These are phyloP conservation scores for Narthecium ossifragum DNA, from an alignment of 106 monocot species.

Conservation along the genomic window DNA sequence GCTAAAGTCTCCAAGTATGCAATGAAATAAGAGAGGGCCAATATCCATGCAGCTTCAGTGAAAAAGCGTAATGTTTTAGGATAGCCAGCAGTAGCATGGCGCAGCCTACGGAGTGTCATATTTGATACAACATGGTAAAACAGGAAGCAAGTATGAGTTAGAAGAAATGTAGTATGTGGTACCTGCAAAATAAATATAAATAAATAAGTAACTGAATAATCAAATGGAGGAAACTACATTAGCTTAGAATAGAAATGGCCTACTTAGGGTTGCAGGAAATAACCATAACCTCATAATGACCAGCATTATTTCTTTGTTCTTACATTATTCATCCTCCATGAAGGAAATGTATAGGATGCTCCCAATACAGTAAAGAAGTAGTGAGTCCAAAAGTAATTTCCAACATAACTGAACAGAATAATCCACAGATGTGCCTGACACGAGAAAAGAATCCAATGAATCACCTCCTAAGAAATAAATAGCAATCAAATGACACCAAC, in stretches of 20 bases:
- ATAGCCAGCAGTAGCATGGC: slow-evolving; percentile 52
- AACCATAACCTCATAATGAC: neutral
- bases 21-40: slow-evolving; percentile 86
- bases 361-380: slow-evolving; percentile 97
- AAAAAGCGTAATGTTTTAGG: slow-evolving; percentile 45
- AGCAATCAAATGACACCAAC: neutral
- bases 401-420: slow-evolving; percentile 92
- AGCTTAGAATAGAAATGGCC: too few relatives aligned
- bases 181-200: slow-evolving; percentile 45
- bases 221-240: neutral
- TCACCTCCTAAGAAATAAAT: neutral
- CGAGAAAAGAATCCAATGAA: neutral
- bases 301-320: slow-evolving; percentile 12
- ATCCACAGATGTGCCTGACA: slow-evolving; percentile 98
- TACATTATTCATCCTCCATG: slow-evolving; percentile 98
- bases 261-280: neutral
- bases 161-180: slow-evolving; percentile 93
- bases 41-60: slow-evolving; percentile 71
- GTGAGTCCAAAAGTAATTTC: slow-evolving; percentile 99
- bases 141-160: slow-evolving; percentile 78
- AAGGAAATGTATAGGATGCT: slow-evolving; percentile 96
- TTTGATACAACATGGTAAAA: slow-evolving; percentile 93
- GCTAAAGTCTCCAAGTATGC: slow-evolving; percentile 93
- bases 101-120: slow-evolving; percentile 74
- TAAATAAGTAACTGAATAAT: too few relatives aligned